Percentiles rank a stretch among this genome's conserved stretches.
Evolutionary conservation across 495 filamentous ascomycete species (phyloP).

Genomic region (Clohesyomyces aquaticus): DNA sequence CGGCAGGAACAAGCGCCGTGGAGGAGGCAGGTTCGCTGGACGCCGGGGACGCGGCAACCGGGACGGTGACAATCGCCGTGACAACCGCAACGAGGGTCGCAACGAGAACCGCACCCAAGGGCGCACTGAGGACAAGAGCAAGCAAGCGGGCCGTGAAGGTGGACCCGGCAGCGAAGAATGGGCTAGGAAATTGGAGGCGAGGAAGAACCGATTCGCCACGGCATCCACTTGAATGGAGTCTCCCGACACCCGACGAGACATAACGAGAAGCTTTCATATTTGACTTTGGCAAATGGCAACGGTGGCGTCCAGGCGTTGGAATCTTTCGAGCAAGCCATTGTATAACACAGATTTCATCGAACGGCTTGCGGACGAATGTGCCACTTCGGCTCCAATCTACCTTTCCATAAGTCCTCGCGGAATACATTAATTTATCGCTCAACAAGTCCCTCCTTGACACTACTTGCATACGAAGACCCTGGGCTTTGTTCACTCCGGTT

Average conservation of each 20-base stretch:
- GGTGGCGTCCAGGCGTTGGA: background rate
- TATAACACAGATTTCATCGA: background rate
- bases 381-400: background rate
- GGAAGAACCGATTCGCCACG: constrained; percentile 44
- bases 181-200: constrained; percentile 43
- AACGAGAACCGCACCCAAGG: background rate
- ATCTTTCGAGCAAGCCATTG: background rate
- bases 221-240: constrained; percentile 10
- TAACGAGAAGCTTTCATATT: background rate
- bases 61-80: constrained; percentile 22
- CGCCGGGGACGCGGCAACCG: constrained; percentile 17
- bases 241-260: background rate
- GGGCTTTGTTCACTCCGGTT: background rate
- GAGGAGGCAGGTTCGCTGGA: constrained; percentile 23
- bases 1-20: constrained; percentile 29
- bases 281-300: background rate
- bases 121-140: constrained; percentile 22
- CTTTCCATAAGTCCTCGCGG: background rate
- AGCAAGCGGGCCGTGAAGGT: background rate
- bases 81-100: constrained; percentile 7
- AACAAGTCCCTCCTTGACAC: background rate
- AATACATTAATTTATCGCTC: background rate
- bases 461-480: background rate
- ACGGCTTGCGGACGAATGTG: background rate
- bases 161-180: constrained; percentile 27